Base-by-base conservation (phyloP, 2,329 filamentous ascomycete species). In the Lachnellula occidentalis region DNA sequence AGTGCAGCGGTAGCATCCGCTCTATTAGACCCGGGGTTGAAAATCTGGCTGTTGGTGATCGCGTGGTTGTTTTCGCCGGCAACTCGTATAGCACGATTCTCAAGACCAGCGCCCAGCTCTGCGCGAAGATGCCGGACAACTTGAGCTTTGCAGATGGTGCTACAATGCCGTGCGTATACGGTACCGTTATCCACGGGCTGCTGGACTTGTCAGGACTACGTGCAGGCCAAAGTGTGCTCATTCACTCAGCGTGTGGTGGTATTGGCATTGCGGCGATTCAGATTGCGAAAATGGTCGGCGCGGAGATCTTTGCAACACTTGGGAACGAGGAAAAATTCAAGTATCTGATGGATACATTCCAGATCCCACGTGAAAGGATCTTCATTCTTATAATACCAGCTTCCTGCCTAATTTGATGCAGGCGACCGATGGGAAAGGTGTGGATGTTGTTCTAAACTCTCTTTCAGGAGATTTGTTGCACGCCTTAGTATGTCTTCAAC, bases 241-340 rank as follows among this genome's bases (percentile, higher is more conserved):
- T 73, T 5, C 61, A 67, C 15, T 58, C 61, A 4, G 67, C 66
- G 2, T 57, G 50, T n/a, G 63, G 69, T 15, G 69, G 65, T 12
- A 58, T 71, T 17, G 69, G 69, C 12, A 48, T 65, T 14, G 65
- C 68, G 3, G 65, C 68, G 0, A 68, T 71, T 34, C 62, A 69
- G 24, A 45, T 70, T 4, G 57, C 50, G 45, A 55, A 63, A 19
- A 60, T n/a, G 60, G 34, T 66, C 8, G 64, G 64, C 1, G 66
- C 64, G 8, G 54, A 70, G 41, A 62, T 73, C n/a, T n/a, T n/a
- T n/a, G n/a, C n/a, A n/a, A n/a, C 66, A 0, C 58, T 56, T 2
- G 55, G 60, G 5, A 56, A 21, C 15, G 42, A 48, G 12, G 27
- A 55, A 1, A 50, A 58, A 36, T 39, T 45, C 17, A 31, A 56